Percentiles rank a stretch among this genome's conserved stretches.
These are phyloP conservation scores for Candida stauntonica DNA, from an alignment of 805 yeast species.

Conservation along the genomic window DNA sequence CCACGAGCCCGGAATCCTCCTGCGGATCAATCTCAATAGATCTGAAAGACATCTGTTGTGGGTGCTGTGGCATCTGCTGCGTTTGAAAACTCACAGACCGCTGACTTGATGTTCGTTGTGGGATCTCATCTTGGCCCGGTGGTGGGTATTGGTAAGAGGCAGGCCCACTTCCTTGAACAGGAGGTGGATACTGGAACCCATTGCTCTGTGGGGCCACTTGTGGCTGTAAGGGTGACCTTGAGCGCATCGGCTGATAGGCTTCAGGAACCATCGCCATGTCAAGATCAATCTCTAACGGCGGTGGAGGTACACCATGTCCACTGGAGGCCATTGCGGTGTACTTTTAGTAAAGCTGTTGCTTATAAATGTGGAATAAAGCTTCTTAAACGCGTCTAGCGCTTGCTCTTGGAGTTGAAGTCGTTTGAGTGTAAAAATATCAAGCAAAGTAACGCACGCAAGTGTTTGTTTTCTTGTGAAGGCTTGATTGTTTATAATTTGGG, in stretches of 20 bases:
- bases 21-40: conserved; percentile 20
- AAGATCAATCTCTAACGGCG: conserved; percentile 18
- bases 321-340: conserved; percentile 3
- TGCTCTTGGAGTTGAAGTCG: too few relatives aligned
- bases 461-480: too few relatives aligned
- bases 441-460: too few relatives aligned
- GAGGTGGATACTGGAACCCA: not conserved
- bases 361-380: too few relatives aligned
- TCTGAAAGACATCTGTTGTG: conserved; percentile 10
- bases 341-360: too few relatives aligned
- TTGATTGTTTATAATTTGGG: too few relatives aligned
- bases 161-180: not conserved
- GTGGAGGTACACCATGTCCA: not conserved
- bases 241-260: conserved; percentile 5
- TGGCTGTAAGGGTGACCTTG: not conserved
- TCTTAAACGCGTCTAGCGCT: too few relatives aligned
- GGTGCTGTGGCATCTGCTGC: not conserved
- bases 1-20: not conserved
- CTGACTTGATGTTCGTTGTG: not conserved
- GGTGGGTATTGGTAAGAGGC: not conserved
- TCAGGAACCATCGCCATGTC: conserved; percentile 19
- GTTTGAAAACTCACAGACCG: not conserved
- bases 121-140: not conserved
- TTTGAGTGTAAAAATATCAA: too few relatives aligned
- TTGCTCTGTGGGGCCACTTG: not conserved